phyloP scores from a whole-genome alignment of 148 eudicot species.

The Fallopia convolvulus region DNA sequence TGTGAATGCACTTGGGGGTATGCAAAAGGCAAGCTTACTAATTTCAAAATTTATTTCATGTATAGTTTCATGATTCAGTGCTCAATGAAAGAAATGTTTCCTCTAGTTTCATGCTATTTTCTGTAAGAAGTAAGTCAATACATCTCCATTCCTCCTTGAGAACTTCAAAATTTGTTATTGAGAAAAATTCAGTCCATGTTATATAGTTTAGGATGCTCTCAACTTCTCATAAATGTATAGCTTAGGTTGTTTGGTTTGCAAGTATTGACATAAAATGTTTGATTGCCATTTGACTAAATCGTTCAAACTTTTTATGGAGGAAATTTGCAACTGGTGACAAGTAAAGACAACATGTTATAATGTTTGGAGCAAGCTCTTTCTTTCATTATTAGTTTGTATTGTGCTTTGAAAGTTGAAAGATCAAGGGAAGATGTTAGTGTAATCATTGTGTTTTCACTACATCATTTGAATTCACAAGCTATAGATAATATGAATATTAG shows the following conservation, averaged over 20 bases:
- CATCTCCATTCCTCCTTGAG: not conserved
- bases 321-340: not conserved
- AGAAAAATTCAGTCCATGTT: not conserved
- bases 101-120: not conserved
- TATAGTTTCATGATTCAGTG: not conserved
- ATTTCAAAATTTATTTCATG: not conserved
- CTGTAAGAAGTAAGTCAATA: not conserved
- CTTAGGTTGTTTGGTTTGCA: not conserved
- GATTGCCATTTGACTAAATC: no score
- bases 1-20: no score
- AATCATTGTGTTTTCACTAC: no score
- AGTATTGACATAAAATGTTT: no score
- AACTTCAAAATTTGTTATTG: not conserved
- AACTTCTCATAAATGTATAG: not conserved
- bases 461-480: no score
- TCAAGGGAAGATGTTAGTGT: no score
- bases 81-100: constrained; percentile 1
- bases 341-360: not conserved
- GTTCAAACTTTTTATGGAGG: no score
- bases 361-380: no score
- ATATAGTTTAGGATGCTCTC: not conserved
- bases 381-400: no score
- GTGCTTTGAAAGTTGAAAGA: no score
- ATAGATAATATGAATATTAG: no score
- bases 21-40: no score